Percentiles rank a stretch among this genome's conserved stretches.
phyloP scores from a whole-genome alignment of 208 protist species.

The Entamoeba invadens region DNA sequence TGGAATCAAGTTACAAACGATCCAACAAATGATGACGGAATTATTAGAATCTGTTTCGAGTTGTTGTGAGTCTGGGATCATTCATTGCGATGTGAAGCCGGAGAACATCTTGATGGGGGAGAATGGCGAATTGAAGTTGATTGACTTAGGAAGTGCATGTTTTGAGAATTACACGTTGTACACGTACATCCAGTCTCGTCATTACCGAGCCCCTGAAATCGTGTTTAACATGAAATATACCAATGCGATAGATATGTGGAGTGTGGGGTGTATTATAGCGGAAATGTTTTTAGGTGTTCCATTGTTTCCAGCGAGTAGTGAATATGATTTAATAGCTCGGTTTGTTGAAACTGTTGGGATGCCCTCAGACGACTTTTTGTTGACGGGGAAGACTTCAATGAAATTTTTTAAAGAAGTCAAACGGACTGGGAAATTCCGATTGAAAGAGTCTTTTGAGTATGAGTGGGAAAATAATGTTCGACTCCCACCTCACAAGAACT shows the following conservation, averaged over 20 bases:
- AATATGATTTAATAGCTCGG: conserved; percentile 30
- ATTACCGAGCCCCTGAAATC: conserved; percentile 74
- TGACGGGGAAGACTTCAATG: not conserved
- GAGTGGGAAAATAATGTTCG: not conserved
- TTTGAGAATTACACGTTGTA: conserved; percentile 58
- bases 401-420: not conserved
- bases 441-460: not conserved
- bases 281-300: conserved; percentile 63
- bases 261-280: conserved; percentile 85
- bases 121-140: conserved; percentile 31
- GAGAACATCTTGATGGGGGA: no score
- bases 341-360: not conserved
- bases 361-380: not conserved
- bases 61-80: conserved; percentile 15
- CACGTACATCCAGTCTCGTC: no score
- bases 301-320: conserved; percentile 76
- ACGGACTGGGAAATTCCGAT: not conserved
- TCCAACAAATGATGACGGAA: conserved; percentile 33
- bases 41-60: conserved; percentile 17
- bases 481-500: not conserved
- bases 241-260: no score
- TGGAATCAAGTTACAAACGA: conserved; percentile 39
- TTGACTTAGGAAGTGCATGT: conserved; percentile 24
- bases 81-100: conserved; percentile 54
- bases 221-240: conserved; percentile 73